Evolutionary conservation across 768 basidiomycete species (phyloP).

Genomic region (Agaricus blazei): DNA sequence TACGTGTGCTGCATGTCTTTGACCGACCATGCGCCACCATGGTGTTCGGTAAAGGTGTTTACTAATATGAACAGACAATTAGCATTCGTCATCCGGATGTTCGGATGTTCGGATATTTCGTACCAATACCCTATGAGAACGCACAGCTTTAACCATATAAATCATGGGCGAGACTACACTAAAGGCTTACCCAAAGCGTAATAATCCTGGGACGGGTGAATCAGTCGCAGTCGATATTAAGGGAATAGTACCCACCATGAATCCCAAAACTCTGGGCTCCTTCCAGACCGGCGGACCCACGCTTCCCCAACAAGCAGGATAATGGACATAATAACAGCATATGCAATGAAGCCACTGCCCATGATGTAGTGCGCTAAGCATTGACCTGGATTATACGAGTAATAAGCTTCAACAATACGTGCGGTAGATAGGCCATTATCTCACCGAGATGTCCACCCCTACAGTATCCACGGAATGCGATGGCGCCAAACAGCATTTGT

Average conservation of each 20-base stretch:
- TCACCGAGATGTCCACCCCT: slow-evolving; percentile 60
- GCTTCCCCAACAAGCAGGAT: slow-evolving; percentile 71
- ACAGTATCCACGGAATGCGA: slow-evolving; percentile 74
- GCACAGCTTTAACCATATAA: not conserved
- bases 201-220: slow-evolving; percentile 30
- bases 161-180: not conserved
- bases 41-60: slow-evolving; percentile 93
- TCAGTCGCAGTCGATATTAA: not conserved
- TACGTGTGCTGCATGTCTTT: slow-evolving; percentile 96
- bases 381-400: slow-evolving; percentile 42
- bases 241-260: slow-evolving; percentile 49
- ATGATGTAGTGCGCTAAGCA: slow-evolving; percentile 88
- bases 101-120: slow-evolving; percentile 15
- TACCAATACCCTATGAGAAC: slow-evolving; percentile 49
- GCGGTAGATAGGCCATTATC: slow-evolving; percentile 5
- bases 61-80: slow-evolving; percentile 34
- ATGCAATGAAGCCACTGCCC: slow-evolving; percentile 89
- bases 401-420: not conserved
- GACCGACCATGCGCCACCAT: slow-evolving; percentile 73
- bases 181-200: slow-evolving; percentile 41
- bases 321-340: slow-evolving; percentile 77
- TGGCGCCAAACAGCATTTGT: slow-evolving; percentile 84
- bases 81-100: not conserved
- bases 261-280: slow-evolving; percentile 84
- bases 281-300: slow-evolving; percentile 67